Base-by-base conservation (phyloP, 2,329 filamentous ascomycete species). In the Daldinia eschscholtzii region DNA sequence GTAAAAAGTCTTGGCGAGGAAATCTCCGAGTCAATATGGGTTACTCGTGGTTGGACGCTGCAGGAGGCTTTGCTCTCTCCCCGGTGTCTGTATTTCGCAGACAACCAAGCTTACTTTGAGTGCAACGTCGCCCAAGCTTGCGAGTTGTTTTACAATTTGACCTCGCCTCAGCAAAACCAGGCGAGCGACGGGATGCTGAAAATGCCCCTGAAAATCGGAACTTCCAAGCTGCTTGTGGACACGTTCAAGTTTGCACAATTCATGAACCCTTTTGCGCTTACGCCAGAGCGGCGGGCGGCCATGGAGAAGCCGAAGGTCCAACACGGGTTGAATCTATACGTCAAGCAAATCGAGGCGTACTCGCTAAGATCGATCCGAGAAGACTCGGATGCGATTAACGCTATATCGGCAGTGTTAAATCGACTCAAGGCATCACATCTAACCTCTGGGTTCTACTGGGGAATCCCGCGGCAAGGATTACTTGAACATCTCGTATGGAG, bases 301-400 rank as follows among this genome's bases (percentile, higher is more conserved):
- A 15, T 39, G 10, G 35, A 4, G 3, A 4, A 39, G 12, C 15
- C 35, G 12, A 15, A 39, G 4, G 12, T 39, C 12, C 1, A 39
- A 2, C 13, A 15, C 12, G 35, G 35, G 12, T 39, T 39, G 35
- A 15, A 12, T 20, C 15, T 23, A 46, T 46, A 46, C n/a, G 6
- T n/a, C 2, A 46, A 46, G n/a, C 42, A 46, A 46, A 46, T 20
- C 42, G 20, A 46, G n/a, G 15, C 42, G 20, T 46, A 46, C n/a
- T 20, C 42, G 42, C 15, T 23, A 46, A 23, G 42, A n/a, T 46
- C 42, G 15, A 18, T 46, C 6, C 20, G 20, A 46, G 42, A 46
- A 23, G 42, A 46, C 42, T 46, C 42, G 4, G 42, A 46, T 15
- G 42, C 42, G n/a, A 46, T 46, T 46, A 46, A 46, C 42, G 42